Conservation (phyloP, 768 basidiomycete species). For the Pulveroboletus sp. region DNA sequence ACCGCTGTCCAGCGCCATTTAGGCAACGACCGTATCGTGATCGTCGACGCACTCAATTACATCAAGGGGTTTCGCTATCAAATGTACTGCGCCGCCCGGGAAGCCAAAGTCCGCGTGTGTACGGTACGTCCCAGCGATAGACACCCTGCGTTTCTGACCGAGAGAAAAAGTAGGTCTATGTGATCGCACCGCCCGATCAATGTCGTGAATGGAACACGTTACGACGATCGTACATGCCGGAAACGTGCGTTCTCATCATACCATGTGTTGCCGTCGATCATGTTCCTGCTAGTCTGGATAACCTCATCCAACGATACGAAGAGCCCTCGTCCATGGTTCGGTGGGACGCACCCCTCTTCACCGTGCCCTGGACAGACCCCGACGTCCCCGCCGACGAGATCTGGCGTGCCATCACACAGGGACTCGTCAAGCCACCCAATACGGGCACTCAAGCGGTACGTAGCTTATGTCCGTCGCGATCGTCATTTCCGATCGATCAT, state of each 20-base stretch:
- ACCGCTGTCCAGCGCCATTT: constrained; percentile 78
- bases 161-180: constrained; percentile 57
- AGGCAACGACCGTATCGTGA: constrained; percentile 69
- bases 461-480: constrained; percentile 5
- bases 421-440: constrained; percentile 83
- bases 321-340: constrained; percentile 98
- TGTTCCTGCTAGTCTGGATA: constrained; percentile 7
- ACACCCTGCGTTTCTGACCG: neutral
- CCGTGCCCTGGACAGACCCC: constrained; percentile 72
- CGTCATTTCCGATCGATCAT: no score
- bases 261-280: neutral
- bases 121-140: constrained; percentile 69
- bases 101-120: constrained; percentile 79
- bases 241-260: constrained; percentile 55
- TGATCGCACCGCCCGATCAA: constrained; percentile 69
- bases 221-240: constrained; percentile 55
- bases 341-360: constrained; percentile 96
- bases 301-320: constrained; percentile 81
- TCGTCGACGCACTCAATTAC: constrained; percentile 92
- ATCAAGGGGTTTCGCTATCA: constrained; percentile 99
- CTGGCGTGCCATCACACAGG: constrained; percentile 78
- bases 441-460: constrained; percentile 74
- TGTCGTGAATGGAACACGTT: constrained; percentile 75
- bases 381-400: constrained; percentile 65
- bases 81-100: constrained; percentile 93